Evolutionary conservation across 1,139 yeast species (phyloP).

Genomic region (Suhomyces yuchorum): DNA sequence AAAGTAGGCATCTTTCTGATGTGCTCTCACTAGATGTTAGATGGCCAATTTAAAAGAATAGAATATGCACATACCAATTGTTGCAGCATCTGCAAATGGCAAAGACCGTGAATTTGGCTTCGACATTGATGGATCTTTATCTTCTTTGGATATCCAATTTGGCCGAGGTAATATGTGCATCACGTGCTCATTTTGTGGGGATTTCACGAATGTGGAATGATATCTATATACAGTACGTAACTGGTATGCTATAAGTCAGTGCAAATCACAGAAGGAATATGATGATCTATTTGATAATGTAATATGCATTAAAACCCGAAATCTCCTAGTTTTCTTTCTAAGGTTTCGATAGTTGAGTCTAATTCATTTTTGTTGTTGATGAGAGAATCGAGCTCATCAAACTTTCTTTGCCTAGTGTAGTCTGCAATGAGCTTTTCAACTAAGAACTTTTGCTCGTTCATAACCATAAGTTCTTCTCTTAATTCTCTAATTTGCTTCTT

Average conservation of each 20-base stretch:
- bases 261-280: no score
- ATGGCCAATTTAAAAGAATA: background rate
- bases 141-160: background rate
- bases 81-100: slow-evolving; percentile 53
- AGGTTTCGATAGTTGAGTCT: slow-evolving; percentile 47
- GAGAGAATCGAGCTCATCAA: slow-evolving; percentile 73
- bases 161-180: slow-evolving; percentile 6
- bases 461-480: slow-evolving; percentile 79
- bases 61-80: slow-evolving; percentile 40
- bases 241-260: no score
- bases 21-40: slow-evolving; percentile 60
- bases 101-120: slow-evolving; percentile 33
- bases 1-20: slow-evolving; percentile 82
- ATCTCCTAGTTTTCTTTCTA: slow-evolving; percentile 63
- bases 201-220: background rate
- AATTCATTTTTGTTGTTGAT: slow-evolving; percentile 63
- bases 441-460: slow-evolving; percentile 79
- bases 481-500: slow-evolving; percentile 57
- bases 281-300: background rate
- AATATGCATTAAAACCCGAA: slow-evolving; percentile 48
- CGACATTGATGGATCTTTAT: slow-evolving; percentile 24
- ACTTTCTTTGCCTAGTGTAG: slow-evolving; percentile 66
- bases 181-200: slow-evolving; percentile 9
- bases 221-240: background rate
- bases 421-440: slow-evolving; percentile 64